A percentile compares a stretch with the other conserved stretches of the same genome.
These are phyloP conservation scores for Solanum dulcamara DNA, from an alignment of 257 asterid species.

Conservation along the genomic window DNA sequence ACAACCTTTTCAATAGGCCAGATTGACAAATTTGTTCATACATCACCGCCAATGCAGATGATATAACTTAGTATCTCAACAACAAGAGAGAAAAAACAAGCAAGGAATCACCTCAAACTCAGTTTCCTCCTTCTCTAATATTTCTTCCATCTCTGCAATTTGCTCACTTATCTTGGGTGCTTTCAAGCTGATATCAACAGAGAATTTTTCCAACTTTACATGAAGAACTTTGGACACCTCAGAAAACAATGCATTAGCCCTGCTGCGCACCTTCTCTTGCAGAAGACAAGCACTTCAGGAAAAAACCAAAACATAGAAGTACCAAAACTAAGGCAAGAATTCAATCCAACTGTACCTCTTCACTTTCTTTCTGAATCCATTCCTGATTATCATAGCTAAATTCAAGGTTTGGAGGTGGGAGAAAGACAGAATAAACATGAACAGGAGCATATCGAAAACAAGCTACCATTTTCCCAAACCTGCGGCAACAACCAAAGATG, in stretches of 20 bases:
- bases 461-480: slow-evolving; percentile 81
- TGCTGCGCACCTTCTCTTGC: slow-evolving; percentile 32
- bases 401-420: slow-evolving; percentile 70
- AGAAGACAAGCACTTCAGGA: slow-evolving; percentile 9
- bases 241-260: slow-evolving; percentile 37
- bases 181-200: slow-evolving; percentile 14
- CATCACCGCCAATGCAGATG: background rate
- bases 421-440: slow-evolving; percentile 59
- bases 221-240: slow-evolving; percentile 47
- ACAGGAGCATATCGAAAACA: slow-evolving; percentile 98
- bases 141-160: slow-evolving; percentile 35
- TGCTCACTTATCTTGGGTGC: slow-evolving; percentile 30
- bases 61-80: background rate
- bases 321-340: slow-evolving; percentile 2
- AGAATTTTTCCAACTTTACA: slow-evolving; percentile 28
- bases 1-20: background rate
- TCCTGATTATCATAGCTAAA: slow-evolving; percentile 51
- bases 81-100: background rate
- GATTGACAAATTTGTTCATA: background rate
- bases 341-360: slow-evolving; percentile 39
- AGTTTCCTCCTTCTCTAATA: slow-evolving; percentile 48
- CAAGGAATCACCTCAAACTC: slow-evolving; percentile 52
- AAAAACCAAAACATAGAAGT: background rate
- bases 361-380: slow-evolving; percentile 53
- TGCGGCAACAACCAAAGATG: slow-evolving; percentile 18